Base-by-base conservation (phyloP, 352 stramenopile genomes). In the Pythium pyrilobum region DNA sequence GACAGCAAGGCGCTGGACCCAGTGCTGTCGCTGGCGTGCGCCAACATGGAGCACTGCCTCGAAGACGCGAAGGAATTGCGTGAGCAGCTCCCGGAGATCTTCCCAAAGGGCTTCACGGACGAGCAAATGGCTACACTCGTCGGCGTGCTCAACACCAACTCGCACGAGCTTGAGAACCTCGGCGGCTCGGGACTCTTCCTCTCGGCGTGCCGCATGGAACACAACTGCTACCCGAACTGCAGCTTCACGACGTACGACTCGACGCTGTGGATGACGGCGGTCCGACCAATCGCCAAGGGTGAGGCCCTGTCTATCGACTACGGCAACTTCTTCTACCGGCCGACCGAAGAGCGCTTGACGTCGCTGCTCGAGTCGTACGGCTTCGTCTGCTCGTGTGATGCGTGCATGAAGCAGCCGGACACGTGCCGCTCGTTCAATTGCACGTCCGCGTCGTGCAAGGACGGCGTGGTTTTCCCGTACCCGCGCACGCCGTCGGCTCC, bases 301-400 rank as follows among this genome's bases (percentile, higher is more conserved):
- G 72, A 88, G 42, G 68, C 73, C 25, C 62, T 91, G 21, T 88
- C 81, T 23, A 87, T 91, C 46, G 81, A 91, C 64, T 87, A 87
- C 43, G 78, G 74, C 48, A 86, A 89, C 54, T 87, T 87, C 47
- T 87, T 87, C 54, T 91, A 87, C 65, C 74, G 76, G 2, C 75
- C 77, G 8, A 85, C 69, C 11, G 65, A 64, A 0, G 81, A 91
- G 56, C 76, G 81, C 13, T 66, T 77, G 41, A 65, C 60, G 16
- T 79, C 71, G 40, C 62, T 91, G 36, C 46, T 76, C 31, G 72
- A 85, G 50, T 77, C 75, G 32, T 87, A 89, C 61, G 76, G 75
- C 12, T 85, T 87, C 42, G 21, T 79, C 24, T 91, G 81, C 54
- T 65, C 64, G 29, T 91, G 81, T 42, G 71, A 78, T 34, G 63